A percentile compares a stretch with the other conserved stretches of the same genome.
Conservation (phyloP, 2,329 filamentous ascomycete species). For the Blastomyces emzantsi region DNA sequence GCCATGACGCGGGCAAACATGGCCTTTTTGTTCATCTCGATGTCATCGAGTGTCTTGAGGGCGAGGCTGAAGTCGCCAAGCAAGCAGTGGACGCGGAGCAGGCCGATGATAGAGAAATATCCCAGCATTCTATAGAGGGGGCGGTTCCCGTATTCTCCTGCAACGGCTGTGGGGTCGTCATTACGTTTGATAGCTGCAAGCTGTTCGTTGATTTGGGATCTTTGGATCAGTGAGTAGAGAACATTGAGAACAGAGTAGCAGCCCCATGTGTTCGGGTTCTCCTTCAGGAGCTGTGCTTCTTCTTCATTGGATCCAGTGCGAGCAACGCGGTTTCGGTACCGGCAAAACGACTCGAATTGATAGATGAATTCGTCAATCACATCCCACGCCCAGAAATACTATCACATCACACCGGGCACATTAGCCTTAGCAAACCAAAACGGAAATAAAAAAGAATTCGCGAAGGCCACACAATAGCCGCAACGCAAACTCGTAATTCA, state of each 20-base stretch:
- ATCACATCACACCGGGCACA: constrained; percentile 13
- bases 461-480: background rate
- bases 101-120: constrained; percentile 98
- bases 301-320: constrained; percentile 75
- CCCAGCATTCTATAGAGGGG: constrained; percentile 97
- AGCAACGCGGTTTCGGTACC: constrained; percentile 87
- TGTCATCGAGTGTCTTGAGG: constrained; percentile 97
- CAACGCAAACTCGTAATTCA: background rate
- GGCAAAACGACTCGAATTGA: constrained; percentile 99
- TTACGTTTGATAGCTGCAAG: constrained; percentile 87
- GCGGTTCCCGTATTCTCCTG: constrained; percentile 89
- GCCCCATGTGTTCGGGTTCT: constrained; percentile 98
- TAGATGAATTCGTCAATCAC: constrained; percentile 99
- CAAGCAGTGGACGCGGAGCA: constrained; percentile 91
- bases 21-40: constrained; percentile 99
- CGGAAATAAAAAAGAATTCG: background rate
- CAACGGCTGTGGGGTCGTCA: constrained; percentile 78
- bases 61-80: constrained; percentile 97
- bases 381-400: constrained; percentile 99
- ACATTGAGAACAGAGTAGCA: constrained; percentile 99
- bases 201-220: constrained; percentile 97
- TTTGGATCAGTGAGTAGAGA: constrained; percentile 96
- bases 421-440: constrained; percentile 7
- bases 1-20: constrained; percentile 99
- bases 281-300: constrained; percentile 80